Conservation (phyloP, 2,329 filamentous ascomycete species). For the Scedosporium minutisporum region DNA sequence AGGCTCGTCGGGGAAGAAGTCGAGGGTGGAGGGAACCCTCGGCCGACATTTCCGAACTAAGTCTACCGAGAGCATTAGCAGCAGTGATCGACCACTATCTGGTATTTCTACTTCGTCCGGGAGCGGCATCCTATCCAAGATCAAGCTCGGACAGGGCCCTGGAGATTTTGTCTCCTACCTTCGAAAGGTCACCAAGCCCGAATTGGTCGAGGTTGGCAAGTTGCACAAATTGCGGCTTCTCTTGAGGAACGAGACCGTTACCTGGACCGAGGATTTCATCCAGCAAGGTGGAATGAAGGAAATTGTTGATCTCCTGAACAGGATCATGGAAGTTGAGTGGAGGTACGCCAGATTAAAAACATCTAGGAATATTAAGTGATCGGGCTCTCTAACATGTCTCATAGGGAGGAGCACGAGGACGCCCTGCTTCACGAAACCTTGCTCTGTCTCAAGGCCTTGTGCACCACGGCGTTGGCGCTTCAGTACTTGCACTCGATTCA, state of each 20-base stretch:
- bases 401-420: conserved; percentile 90
- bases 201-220: conserved; percentile 84
- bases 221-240: conserved; percentile 85
- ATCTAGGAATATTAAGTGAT: no score
- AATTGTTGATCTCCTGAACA: conserved; percentile 73
- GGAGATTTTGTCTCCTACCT: conserved; percentile 82
- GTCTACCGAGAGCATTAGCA: conserved; percentile 60
- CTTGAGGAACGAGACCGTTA: conserved; percentile 86
- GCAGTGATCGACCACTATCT: conserved; percentile 40
- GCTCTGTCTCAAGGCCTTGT: conserved; percentile 86
- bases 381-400: not conserved
- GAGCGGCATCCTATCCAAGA: conserved; percentile 53
- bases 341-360: conserved; percentile 50
- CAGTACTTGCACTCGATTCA: conserved; percentile 75
- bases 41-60: conserved; percentile 60
- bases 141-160: conserved; percentile 65
- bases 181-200: conserved; percentile 68
- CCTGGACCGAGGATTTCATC: conserved; percentile 92
- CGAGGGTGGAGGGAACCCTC: conserved; percentile 54
- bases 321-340: conserved; percentile 96
- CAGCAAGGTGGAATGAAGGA: conserved; percentile 85
- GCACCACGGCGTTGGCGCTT: conserved; percentile 80
- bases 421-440: conserved; percentile 84
- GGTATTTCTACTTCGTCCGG: conserved; percentile 35
- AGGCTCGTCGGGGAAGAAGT: conserved; percentile 63